Base-by-base conservation (phyloP, 257 asterid genomes). In the Hygrophila difformis region DNA sequence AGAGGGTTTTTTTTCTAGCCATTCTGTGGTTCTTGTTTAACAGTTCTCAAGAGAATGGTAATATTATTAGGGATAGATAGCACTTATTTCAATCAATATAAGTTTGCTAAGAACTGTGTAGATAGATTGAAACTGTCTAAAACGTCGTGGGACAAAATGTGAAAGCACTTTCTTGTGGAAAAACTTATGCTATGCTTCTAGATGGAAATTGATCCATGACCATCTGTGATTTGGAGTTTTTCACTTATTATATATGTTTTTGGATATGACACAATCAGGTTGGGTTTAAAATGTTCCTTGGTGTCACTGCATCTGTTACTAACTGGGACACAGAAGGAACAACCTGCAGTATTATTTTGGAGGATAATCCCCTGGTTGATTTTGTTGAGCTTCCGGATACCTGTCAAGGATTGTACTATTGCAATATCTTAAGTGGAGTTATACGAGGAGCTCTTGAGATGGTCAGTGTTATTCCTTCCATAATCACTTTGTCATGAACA, bases 321-420 rank as follows among this genome's bases (percentile, higher is more conserved):
- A 82, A 78, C 47, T 82, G 94, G 94, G 93, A 91, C 46, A 38
- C 79, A 12, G 99, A 91, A 56, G 96, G 99, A 52, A 82, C 95
- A 59, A 78, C 93, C 5, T 91, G 99, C 84, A 82, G 96, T 61
- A 57, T 91, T 23, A 79, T 91, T 63, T 56, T 86, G 71, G 96
- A 91, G 65, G 99, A 91, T 53, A 91, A 91, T 68, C 99, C 95
- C 15, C 69, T 86, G 54, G 95, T 86, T 39, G 99, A 91, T 65
- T 91, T 91, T 65, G 96, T 91, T 48, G 99, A 91, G 75, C 94
- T 86, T 59, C 98, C 96, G 39, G 96, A 86, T 58, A 86, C 86
- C 40, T 91, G 96, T 60, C 98, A 91, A 67, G 96, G 99, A 59
- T 84, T 91, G 55, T 65, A 74, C 42, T 91, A 91, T 29, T 86